These are phyloP conservation scores for Lasiodiplodia theobromae DNA, from an alignment of 2,329 filamentous ascomycete species.

Conservation along the genomic window DNA sequence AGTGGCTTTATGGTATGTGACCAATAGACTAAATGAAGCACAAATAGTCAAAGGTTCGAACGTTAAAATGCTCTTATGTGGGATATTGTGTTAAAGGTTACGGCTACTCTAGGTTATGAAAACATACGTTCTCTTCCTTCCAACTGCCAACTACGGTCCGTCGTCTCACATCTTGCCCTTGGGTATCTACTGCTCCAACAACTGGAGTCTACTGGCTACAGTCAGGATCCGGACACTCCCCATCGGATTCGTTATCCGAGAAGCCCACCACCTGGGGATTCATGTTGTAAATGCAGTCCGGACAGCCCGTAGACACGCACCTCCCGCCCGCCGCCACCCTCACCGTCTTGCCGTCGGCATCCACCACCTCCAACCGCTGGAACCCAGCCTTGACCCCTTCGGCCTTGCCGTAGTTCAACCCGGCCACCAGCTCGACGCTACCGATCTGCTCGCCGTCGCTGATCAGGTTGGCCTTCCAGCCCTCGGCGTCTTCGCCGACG, in stretches of 20 bases:
- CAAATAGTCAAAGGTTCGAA: neutral
- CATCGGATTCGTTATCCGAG: neutral
- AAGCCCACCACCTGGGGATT: slow-evolving; percentile 27
- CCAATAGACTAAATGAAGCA: neutral
- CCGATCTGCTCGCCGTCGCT: slow-evolving; percentile 9
- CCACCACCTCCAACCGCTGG: slow-evolving; percentile 17
- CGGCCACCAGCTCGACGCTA: neutral
- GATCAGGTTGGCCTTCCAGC: neutral
- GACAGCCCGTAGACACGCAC: slow-evolving; percentile 13
- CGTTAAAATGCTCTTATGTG: neutral
- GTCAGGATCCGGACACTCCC: slow-evolving; percentile 1
- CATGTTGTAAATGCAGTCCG: slow-evolving; percentile 28
- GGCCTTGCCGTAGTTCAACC: slow-evolving; percentile 17
- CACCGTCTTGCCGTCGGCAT: neutral
- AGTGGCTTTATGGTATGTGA: neutral
- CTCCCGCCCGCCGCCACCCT: slow-evolving; percentile 1
- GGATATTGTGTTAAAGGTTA: neutral
- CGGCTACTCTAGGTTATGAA: neutral
- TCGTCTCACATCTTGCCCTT: neutral
- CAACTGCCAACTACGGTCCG: neutral
- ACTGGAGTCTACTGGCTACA: neutral
- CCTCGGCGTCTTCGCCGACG: neutral
- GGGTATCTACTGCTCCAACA: neutral
- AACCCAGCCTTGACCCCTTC: neutral
- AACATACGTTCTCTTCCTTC: neutral